A percentile compares a stretch with the other conserved stretches of the same genome.
Conservation (phyloP, 352 stramenopile genomes). For the Globisporangium barbulae region DNA sequence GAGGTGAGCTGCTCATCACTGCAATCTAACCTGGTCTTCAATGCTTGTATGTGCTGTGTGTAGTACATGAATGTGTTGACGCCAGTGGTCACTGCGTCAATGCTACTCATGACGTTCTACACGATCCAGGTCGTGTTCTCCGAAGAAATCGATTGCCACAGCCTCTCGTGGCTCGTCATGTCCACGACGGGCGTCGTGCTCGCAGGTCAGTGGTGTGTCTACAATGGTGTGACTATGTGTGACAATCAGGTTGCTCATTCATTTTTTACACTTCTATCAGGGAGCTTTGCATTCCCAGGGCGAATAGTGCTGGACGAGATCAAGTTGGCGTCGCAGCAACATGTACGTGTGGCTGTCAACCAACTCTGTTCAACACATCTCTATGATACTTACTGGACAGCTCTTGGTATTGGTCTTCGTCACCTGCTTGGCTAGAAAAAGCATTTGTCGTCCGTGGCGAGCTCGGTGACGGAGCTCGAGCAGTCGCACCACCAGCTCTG, state of each 20-base stretch:
- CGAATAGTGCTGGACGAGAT: constrained; percentile 63
- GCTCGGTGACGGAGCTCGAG: constrained; percentile 44
- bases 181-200: constrained; percentile 56
- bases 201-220: constrained; percentile 31
- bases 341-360: constrained; percentile 28
- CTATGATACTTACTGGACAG: background rate
- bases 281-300: constrained; percentile 57
- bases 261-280: constrained; percentile 17
- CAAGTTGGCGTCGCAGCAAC: constrained; percentile 39
- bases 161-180: constrained; percentile 68
- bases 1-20: background rate
- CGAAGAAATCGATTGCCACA: constrained; percentile 65
- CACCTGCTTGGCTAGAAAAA: constrained; percentile 24
- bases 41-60: background rate
- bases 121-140: constrained; percentile 43
- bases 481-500: constrained; percentile 71
- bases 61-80: constrained; percentile 54
- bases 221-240: background rate
- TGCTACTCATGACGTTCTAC: constrained; percentile 54
- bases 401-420: background rate
- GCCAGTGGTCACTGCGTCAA: constrained; percentile 43
- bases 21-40: background rate
- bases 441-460: constrained; percentile 28
- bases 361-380: background rate
- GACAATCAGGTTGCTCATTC: background rate